These are phyloP conservation scores for Heliamphora exappendiculata DNA, from an alignment of 148 eudicot species.

Conservation along the genomic window DNA sequence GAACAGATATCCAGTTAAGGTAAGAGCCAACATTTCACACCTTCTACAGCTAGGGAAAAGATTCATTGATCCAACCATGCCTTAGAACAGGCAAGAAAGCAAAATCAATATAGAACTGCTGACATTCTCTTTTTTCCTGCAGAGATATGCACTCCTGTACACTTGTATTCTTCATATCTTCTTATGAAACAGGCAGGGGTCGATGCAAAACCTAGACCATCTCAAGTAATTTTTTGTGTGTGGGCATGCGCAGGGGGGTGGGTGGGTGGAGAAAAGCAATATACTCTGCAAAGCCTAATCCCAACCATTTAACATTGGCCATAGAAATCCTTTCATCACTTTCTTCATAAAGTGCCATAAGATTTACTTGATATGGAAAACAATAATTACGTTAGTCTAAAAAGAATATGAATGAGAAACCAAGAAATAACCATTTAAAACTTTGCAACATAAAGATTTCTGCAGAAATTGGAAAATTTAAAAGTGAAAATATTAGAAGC, in stretches of 20 bases:
- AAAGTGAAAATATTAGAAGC: not conserved
- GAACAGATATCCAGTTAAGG: not conserved
- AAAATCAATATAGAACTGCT: not conserved
- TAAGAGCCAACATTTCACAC: not conserved
- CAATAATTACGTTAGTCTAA: not conserved
- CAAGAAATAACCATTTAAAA: not conserved
- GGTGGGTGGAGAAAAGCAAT: not conserved
- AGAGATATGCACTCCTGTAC: not conserved
- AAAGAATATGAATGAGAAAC: not conserved
- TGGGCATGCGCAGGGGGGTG: not conserved
- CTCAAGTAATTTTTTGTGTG: not conserved
- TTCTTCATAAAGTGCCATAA: slow-evolving; percentile 5
- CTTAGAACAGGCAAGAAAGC: not conserved
- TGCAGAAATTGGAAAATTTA: not conserved
- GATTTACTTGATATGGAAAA: not conserved
- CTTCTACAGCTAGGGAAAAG: not conserved
- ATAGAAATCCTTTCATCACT: not conserved
- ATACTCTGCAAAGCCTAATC: not conserved
- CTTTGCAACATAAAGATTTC: not conserved
- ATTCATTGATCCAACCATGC: not conserved
- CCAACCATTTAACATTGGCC: not conserved
- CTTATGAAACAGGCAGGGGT: not conserved
- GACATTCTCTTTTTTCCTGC: not conserved
- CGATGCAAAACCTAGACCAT: not conserved
- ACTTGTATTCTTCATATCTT: not conserved